Conservation (phyloP, 2,329 filamentous ascomycete genomes). For the Didymella exigua region DNA sequence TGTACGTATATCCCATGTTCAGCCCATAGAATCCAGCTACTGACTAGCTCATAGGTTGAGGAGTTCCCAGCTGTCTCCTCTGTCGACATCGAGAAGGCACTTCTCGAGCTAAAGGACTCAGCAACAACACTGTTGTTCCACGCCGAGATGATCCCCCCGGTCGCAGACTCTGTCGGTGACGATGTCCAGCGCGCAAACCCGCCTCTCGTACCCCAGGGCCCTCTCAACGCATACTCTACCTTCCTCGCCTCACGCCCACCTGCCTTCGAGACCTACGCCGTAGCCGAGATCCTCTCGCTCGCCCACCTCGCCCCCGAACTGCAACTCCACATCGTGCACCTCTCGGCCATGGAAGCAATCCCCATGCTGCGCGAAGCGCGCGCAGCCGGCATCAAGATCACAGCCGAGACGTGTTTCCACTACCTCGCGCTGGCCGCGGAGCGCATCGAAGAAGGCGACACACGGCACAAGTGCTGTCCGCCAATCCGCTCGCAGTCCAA, state of each 20-base stretch:
- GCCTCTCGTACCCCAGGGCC: conserved; percentile 72
- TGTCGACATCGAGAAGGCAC: conserved; percentile 76
- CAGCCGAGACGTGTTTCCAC: conserved; percentile 94
- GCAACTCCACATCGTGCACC: conserved; percentile 89
- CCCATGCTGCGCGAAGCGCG: conserved; percentile 78
- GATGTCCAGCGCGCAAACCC: conserved; percentile 72
- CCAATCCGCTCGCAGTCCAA: conserved; percentile 83
- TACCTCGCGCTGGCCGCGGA: conserved; percentile 87
- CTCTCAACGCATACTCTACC: conserved; percentile 79
- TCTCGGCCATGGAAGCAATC: conserved; percentile 87
- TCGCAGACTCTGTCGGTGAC: conserved; percentile 78
- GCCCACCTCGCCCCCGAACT: conserved; percentile 80
- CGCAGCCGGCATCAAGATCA: conserved; percentile 77
- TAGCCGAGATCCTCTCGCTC: conserved; percentile 83
- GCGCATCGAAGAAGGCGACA: conserved; percentile 81
- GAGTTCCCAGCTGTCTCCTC: conserved; percentile 93
- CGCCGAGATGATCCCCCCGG: conserved; percentile 95
- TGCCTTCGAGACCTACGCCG: conserved; percentile 87
- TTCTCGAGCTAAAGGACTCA: conserved; percentile 77
- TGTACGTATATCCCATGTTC: conserved; percentile 62
- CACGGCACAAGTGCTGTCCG: conserved; percentile 92
- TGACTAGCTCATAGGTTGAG: conserved; percentile 67
- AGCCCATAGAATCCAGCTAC: background rate
- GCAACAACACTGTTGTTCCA: conserved; percentile 98
- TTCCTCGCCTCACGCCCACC: conserved; percentile 91